Evolutionary conservation across 176 grass and related monocot genomes (phyloP).

Genomic region (Triticum aestivum): IWGSC_CS_RefSeq_v2.1 NC_057797.1:732073862-732074361

Average conservation of each 20-base stretch:
- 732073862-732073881: slow-evolving; percentile 67
- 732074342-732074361: neutral
- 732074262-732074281: slow-evolving; percentile 98
- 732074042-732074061: slow-evolving; percentile 90
- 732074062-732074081: slow-evolving; percentile 90
- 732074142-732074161: neutral
- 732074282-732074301: slow-evolving; percentile 75
- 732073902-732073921: neutral
- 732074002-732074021: slow-evolving; percentile 81
- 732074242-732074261: slow-evolving; percentile 48
- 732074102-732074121: slow-evolving; percentile 93
- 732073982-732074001: slow-evolving; percentile 99
- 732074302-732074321: slow-evolving; percentile 79
- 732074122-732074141: slow-evolving; percentile 32
- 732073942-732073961: slow-evolving; percentile 29
- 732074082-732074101: slow-evolving; percentile 95
- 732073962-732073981: slow-evolving; percentile 85
- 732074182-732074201: neutral
- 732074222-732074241: slow-evolving; percentile 83
- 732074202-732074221: slow-evolving; percentile 54
- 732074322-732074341: neutral
- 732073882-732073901: slow-evolving; percentile 11
- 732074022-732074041: slow-evolving; percentile 95
- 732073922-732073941: slow-evolving; percentile 5
- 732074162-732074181: neutral